These are phyloP conservation scores for Malus hybrid DNA, from an alignment of 331 rosid genomes.

Conservation along the genomic window DNA sequence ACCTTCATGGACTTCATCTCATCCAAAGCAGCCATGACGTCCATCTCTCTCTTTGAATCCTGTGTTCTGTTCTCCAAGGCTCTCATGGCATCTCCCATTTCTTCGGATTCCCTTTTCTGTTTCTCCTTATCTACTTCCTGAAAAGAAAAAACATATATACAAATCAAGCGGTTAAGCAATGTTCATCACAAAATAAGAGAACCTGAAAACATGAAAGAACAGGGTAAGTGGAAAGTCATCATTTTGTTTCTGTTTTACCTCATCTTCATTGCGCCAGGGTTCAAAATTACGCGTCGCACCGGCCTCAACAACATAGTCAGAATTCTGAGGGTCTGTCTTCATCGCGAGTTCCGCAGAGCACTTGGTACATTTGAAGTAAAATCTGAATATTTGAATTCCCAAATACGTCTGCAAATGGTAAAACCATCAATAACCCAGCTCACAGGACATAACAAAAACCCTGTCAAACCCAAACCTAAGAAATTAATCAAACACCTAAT, in stretches of 20 bases:
- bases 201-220: background rate
- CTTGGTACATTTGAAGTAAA: conserved; percentile 77
- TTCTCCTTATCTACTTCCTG: conserved; percentile 23
- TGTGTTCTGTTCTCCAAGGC: conserved; percentile 77
- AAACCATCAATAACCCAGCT: background rate
- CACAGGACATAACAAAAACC: background rate
- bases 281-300: conserved; percentile 77
- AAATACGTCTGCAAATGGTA: conserved; percentile 55
- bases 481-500: background rate
- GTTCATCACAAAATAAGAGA: background rate
- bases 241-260: conserved; percentile 17
- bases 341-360: conserved; percentile 80
- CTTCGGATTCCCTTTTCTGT: conserved; percentile 67
- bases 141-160: background rate
- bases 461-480: background rate
- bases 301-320: conserved; percentile 76
- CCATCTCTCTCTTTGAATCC: conserved; percentile 95
- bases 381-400: conserved; percentile 77
- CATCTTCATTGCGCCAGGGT: conserved; percentile 94
- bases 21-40: conserved; percentile 89
- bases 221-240: background rate
- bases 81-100: conserved; percentile 87
- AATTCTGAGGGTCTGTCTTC: conserved; percentile 87
- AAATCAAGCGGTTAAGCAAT: background rate
- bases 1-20: conserved; percentile 99